Evolutionary conservation across 176 grass and related monocot genomes (phyloP).

Genomic region (Triticum aestivum): DNA sequence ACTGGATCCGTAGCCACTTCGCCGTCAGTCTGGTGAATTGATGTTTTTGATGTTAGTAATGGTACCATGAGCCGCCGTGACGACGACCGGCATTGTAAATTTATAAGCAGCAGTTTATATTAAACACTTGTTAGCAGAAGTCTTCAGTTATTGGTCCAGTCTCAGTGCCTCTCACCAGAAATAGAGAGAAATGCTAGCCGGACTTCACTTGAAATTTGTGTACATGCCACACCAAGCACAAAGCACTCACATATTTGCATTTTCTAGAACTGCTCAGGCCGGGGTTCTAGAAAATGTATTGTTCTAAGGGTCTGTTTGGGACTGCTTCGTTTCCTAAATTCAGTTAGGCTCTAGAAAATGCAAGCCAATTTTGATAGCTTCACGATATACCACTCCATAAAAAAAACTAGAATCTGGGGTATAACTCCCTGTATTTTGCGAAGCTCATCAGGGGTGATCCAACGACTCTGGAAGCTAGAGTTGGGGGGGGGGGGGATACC

Average conservation of each 20-base stretch:
- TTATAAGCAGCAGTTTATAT: constrained; percentile 16
- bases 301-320: no score
- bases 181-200: background rate
- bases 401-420: no score
- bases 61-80: background rate
- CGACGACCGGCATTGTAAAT: constrained; percentile 34
- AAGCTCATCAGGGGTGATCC: no score
- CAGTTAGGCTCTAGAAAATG: no score
- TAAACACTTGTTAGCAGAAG: constrained; percentile 5
- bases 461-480: no score
- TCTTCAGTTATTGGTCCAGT: background rate
- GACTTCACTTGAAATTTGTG: background rate
- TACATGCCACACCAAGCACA: background rate
- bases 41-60: constrained; percentile 25
- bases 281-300: no score
- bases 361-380: no score
- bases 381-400: no score
- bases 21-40: background rate
- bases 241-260: background rate
- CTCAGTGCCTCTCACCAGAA: background rate
- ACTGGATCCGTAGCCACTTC: background rate
- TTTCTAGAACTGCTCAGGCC: no score
- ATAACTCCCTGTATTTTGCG: no score
- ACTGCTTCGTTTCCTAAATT: no score
- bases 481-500: no score